phyloP scores from a whole-genome alignment of 2,329 filamentous ascomycete species.

The Esteya vermicola region DNA sequence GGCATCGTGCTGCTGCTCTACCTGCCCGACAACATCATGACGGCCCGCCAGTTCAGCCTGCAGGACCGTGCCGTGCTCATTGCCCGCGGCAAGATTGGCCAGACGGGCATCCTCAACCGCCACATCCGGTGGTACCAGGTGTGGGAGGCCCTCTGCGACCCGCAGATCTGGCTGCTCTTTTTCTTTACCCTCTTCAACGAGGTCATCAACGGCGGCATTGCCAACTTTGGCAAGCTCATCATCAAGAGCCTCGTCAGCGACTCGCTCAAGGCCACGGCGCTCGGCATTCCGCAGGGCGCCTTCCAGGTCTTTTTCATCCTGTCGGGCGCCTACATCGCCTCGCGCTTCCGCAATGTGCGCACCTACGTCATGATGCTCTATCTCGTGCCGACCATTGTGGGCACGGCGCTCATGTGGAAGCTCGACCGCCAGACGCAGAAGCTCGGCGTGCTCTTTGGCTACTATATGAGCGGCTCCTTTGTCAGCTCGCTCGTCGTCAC shows the following conservation, averaged over 20 bases:
- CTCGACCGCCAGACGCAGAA: background rate
- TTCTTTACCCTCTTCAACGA: constrained; percentile 13
- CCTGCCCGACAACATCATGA: constrained; percentile 44
- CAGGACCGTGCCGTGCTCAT: constrained; percentile 38
- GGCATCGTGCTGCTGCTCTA: constrained; percentile 40
- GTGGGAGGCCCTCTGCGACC: constrained; percentile 31
- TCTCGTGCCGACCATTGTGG: constrained; percentile 1
- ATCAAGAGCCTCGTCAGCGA: constrained; percentile 2
- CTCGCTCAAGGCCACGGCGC: background rate
- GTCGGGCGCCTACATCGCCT: constrained; percentile 1
- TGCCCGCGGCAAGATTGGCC: constrained; percentile 31
- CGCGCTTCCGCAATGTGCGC: background rate
- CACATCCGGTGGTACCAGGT: constrained; percentile 31
- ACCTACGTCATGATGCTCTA: constrained; percentile 2
- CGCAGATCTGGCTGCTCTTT: constrained; percentile 46
- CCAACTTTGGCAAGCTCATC: constrained; percentile 4
- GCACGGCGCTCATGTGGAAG: constrained; percentile 1
- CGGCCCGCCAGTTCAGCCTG: constrained; percentile 41
- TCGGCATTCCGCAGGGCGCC: constrained; percentile 1
- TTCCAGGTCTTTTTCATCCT: constrained; percentile 17
- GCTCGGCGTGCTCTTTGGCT: constrained; percentile 2
- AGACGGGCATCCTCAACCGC: constrained; percentile 38
- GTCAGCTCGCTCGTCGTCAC: constrained; percentile 1
- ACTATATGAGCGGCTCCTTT: constrained; percentile 3
- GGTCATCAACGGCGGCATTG: constrained; percentile 3